Evolutionary conservation across 148 eudicot genomes (phyloP), one percentile per base, ranked within the genome.

Genomic region (Limonium bicolor): DNA sequence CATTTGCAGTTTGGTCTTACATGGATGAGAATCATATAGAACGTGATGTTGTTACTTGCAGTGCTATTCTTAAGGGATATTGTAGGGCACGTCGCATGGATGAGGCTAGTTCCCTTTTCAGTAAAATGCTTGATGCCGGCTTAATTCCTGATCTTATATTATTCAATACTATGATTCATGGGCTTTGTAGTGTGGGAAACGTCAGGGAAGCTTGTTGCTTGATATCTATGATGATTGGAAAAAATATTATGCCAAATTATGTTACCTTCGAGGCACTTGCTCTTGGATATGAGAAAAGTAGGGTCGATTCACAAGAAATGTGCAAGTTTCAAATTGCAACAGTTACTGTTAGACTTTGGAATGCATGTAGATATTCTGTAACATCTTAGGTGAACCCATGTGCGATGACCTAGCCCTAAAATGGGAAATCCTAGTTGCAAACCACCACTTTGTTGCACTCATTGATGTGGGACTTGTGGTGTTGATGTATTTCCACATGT

Each of bases 1-100:
- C 71, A 20, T 64, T 35, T 55, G 50, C 53, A 27, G 35, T 61
- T 20, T 74, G 76, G 76, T 48, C 62, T 33, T 46, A 33, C 46
- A 64, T 75, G 68, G 58, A 50, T 16, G 38, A 60, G 26, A 22
- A 41, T 36, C 46, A 56, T 18, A 58, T 60, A 24, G 60, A 54
- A 48, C 68, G 71, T 28, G 82, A 70, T 64, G 62, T 74, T 36
- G 53, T 70, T 43, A 63, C 59, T n/a, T 74, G 67, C 62, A 70
- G 47, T 63, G 73, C 65, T 63, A 62, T 70, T 39, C 65, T 74
- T 34, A 63, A 34, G 31, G 81, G 76, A 20, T 74, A 63, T 34
- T 74, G 76, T 50, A 60, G 43, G 46, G 54, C 58, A 15, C 36
- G 31, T 8, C 55, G 59, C 46, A 70, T 74, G 76, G 70, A 63